A percentile compares a stretch with the other conserved stretches of the same genome.
Conservation (phyloP, 2,329 filamentous ascomycete species). For the Whalleya microplaca region DNA sequence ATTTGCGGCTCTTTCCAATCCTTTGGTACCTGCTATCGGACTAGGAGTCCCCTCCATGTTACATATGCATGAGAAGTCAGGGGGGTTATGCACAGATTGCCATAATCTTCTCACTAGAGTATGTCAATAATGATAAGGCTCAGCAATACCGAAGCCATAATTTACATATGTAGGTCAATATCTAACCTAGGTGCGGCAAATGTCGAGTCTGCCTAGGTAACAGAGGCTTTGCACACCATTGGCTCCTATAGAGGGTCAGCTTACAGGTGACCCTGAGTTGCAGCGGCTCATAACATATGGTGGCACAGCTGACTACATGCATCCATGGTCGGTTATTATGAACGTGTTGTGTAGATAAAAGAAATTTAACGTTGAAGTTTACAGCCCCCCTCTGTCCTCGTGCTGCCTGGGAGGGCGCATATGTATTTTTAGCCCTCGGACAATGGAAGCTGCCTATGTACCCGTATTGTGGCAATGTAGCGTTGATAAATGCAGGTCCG, state of each 20-base stretch:
- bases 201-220: not conserved
- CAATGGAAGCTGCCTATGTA: too few relatives aligned
- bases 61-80: too few relatives aligned
- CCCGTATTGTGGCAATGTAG: too few relatives aligned
- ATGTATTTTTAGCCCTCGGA: too few relatives aligned
- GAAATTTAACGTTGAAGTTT: too few relatives aligned
- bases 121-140: not conserved
- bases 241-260: not conserved
- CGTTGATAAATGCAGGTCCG: too few relatives aligned
- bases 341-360: not conserved
- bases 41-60: too few relatives aligned
- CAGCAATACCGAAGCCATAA: not conserved
- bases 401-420: too few relatives aligned
- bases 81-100: not conserved
- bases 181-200: not conserved
- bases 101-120: not conserved
- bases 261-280: not conserved
- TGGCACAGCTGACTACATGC: not conserved
- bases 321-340: not conserved
- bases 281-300: not conserved
- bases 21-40: too few relatives aligned
- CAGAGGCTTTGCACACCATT: not conserved
- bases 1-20: too few relatives aligned
- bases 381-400: too few relatives aligned
- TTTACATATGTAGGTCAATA: not conserved